Conservation (phyloP, 1,284 basidiomycete species). For the Leucoagaricus sp. region DNA sequence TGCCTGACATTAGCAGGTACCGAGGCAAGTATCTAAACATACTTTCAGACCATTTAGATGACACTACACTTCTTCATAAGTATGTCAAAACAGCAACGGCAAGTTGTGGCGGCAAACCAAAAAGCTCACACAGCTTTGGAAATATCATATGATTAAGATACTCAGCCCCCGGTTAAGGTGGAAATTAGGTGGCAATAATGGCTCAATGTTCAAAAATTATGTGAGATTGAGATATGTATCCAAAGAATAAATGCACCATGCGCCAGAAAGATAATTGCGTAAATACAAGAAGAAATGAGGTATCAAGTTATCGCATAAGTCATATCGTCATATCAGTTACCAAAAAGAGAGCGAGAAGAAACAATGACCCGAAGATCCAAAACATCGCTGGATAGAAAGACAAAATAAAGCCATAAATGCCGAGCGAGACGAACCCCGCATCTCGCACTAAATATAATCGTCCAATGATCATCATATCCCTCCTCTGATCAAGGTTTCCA, state of each 20-base stretch:
- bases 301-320: not conserved
- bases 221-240: not conserved
- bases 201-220: not conserved
- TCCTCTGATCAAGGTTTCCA: conserved; percentile 7
- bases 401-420: conserved; percentile 3
- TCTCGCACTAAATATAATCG: not conserved
- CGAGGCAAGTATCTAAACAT: too few species aligned
- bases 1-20: too few species aligned
- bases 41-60: too few species aligned
- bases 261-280: not conserved
- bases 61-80: too few species aligned
- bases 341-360: not conserved
- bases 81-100: too few species aligned
- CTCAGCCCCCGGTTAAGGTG: too few species aligned
- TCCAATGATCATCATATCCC: not conserved
- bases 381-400: not conserved
- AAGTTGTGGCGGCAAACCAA: too few species aligned
- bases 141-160: not conserved
- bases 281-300: not conserved
- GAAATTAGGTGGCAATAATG: too few species aligned
- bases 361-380: not conserved
- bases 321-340: not conserved
- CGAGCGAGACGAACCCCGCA: conserved; percentile 3
- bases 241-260: not conserved
- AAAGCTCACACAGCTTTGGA: too few species aligned